Conservation (phyloP, 345 rosid genomes). For the Pugionium dolabratum region DNA sequence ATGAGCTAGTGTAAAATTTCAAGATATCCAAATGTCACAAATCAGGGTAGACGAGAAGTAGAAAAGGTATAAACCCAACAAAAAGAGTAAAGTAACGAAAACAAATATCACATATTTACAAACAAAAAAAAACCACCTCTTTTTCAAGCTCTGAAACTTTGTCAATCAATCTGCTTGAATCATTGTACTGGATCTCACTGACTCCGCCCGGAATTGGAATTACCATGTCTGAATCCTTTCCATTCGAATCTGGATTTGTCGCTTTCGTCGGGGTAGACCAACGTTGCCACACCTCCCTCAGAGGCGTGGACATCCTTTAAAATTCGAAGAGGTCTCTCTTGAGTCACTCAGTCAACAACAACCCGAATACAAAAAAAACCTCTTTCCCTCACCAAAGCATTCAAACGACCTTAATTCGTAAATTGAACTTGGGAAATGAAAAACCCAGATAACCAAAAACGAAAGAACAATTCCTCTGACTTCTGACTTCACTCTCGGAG, state of each 20-base stretch:
- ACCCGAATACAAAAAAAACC: conserved; percentile 19
- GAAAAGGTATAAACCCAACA: neutral
- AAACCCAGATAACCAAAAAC: conserved; percentile 28
- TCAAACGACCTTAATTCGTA: conserved; percentile 3
- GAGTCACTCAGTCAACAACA: conserved; percentile 41
- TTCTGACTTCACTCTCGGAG: conserved; percentile 26
- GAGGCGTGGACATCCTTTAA: conserved; percentile 71
- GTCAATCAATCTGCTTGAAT: conserved; percentile 45
- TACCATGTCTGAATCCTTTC: conserved; percentile 42
- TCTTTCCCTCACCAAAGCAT: conserved; percentile 22
- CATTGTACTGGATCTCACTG: conserved; percentile 40
- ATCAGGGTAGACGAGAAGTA: neutral
- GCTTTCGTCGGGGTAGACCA: conserved; percentile 66
- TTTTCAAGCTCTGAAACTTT: conserved; percentile 68
- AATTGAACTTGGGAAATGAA: conserved; percentile 23
- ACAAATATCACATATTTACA: neutral
- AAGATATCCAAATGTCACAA: conserved; percentile 1
- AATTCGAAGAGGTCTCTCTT: conserved; percentile 32
- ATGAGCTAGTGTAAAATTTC: conserved; percentile 23
- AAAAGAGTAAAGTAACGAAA: neutral
- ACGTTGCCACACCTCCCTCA: conserved; percentile 65
- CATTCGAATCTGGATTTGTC: conserved; percentile 39
- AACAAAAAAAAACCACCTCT: conserved; percentile 58
- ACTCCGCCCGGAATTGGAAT: conserved; percentile 50
- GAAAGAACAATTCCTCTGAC: conserved; percentile 1